Base-by-base conservation (phyloP, 306 rosid genomes). In the Cucumis melo region DNA sequence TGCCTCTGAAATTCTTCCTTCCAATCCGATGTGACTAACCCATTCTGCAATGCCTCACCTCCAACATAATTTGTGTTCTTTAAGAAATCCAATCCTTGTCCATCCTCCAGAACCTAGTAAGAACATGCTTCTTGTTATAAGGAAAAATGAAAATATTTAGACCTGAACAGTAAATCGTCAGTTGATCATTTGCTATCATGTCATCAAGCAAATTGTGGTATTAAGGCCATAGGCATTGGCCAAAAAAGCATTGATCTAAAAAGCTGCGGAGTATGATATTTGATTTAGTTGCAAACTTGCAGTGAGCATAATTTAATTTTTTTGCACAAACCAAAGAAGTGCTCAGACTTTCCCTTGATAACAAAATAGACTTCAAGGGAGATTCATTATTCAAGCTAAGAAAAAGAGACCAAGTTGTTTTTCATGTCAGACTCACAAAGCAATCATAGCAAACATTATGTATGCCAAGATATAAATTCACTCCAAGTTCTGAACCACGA, bases 1-100 rank as follows among this genome's bases (percentile, higher is more conserved):
- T 81, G 96, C 78, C 83, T 92, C 82, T 80, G 88, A 82, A 95
- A 95, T 75, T 90, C 91, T 76, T 89, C 79, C 75, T 93, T 89
- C 99, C 99, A 95, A 78, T 90, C 85, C 44, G 78, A 41, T 76
- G 88, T 74, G 81, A 82, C 89, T n/a, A 85, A 83, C 77, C 83
- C 76, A 50, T 71, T 91, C 34, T 83, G 83, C 89, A 87, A 88
- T 73, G 98, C 85, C 81, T 88, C 89, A 54, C 89, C 65, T 19
- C 93, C 93, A 1, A 54, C 89, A 51, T 88, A 89, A 80, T 87
- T 88, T 80, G 81, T 86, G 78, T 74, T 84, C 81, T 80, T 90
- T 77, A 60, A 82, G 27, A 76, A 67, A 24, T 50, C 83, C 54
- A 77, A 79, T 62, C 68, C 81, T 41, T 70, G 21, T 63, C 80